A percentile compares a stretch with the other conserved stretches of the same genome.
Evolutionary conservation across 1,284 basidiomycete species (phyloP).

Genomic region (Cutaneotrichosporon curvatum): DNA sequence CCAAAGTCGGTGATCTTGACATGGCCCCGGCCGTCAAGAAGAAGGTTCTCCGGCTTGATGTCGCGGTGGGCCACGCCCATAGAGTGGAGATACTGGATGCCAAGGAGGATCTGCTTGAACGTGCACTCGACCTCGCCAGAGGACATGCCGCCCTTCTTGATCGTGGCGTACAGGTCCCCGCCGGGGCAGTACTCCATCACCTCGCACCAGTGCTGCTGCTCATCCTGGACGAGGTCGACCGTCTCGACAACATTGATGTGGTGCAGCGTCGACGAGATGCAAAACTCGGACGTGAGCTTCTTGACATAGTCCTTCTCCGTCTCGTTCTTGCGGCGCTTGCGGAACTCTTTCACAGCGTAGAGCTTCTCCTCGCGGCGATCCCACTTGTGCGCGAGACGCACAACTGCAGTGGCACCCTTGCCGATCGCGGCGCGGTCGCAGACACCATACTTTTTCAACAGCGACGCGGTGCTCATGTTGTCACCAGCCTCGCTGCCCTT

Average conservation of each 20-base stretch:
- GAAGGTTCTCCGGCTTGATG: constrained; percentile 95
- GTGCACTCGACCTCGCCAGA: constrained; percentile 92
- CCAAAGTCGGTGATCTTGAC: constrained; percentile 99
- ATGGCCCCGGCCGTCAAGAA: constrained; percentile 86
- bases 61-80: constrained; percentile 98
- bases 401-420: constrained; percentile 94
- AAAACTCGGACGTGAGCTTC: constrained; percentile 98
- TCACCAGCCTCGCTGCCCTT: constrained; percentile 38
- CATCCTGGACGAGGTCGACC: constrained; percentile 96
- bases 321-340: constrained; percentile 95
- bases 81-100: constrained; percentile 59
- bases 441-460: constrained; percentile 90
- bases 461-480: constrained; percentile 40
- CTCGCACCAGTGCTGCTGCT: constrained; percentile 94
- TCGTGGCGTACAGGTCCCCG: constrained; percentile 92
- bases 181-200: constrained; percentile 99
- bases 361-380: constrained; percentile 92
- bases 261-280: constrained; percentile 94
- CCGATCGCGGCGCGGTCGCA: constrained; percentile 96
- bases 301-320: constrained; percentile 99
- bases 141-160: constrained; percentile 95
- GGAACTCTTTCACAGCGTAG: constrained; percentile 99
- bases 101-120: constrained; percentile 91
- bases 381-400: constrained; percentile 96
- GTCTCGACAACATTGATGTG: constrained; percentile 97